Evolutionary conservation across 2,329 filamentous ascomycete genomes (phyloP), one percentile per base, ranked within the genome.

Genomic region (Bipolaris zeicola): DNA sequence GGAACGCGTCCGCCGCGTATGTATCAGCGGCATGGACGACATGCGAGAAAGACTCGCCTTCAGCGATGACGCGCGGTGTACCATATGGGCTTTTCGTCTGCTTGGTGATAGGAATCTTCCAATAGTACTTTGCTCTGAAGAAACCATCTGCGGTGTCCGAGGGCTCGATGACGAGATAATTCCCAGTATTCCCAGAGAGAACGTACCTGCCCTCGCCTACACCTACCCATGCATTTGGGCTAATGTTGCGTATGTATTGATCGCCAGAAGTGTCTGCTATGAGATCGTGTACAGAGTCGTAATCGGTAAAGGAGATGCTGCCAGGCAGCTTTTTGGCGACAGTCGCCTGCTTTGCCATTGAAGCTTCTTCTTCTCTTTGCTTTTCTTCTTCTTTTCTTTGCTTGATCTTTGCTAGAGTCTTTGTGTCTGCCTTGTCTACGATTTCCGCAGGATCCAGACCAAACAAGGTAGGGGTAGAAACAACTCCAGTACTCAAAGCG

Each of bases 381-480:
- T 76, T 59, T 55, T 77, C 73, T 1, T 57, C 58, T 14, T 82
- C 79, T 46, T 80, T 83, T 14, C 79, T 74, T 60, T 80, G 77
- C 55, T 83, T 83, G 4, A 88, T 76, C 14, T 79, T 73, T 47
- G 80, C 80, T 78, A 96, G 80, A 3, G 88, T 84, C 16, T 85
- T 79, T 6, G 85, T 81, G 8, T 85, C 86, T 5, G 86, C 86
- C n/a, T 84, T 82, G 20, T 89, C 80, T 3, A 98, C 81, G 3
- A 97, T 69, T 70, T 94, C 88, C 26, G 85, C 82, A 1, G 95
- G 94, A 72, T 98, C 91, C 6, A 99, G 85, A 1, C 95, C 95
- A 66, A 98, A 97, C 1, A 99, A 80, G 0, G 95, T 97, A 0
- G 95, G 94, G 0, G 91, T 92, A 0, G 92, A 96, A 2, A 96